phyloP scores from a whole-genome alignment of 306 rosid species.

The Lathyrus oleraceus region DNA sequence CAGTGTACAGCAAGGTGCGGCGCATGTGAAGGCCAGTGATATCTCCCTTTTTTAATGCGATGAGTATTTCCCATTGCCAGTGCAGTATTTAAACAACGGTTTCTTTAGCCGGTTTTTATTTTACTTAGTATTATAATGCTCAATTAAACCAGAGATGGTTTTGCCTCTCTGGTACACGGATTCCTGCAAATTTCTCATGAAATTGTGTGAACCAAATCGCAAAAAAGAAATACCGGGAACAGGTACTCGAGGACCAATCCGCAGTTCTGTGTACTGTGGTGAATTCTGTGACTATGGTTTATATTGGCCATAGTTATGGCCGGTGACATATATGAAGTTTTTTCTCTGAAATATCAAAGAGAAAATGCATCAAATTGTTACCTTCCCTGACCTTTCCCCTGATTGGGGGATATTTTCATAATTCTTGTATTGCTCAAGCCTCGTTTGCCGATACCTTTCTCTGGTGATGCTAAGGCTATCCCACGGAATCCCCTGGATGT shows the following conservation, averaged over 20 bases:
- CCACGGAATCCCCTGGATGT: conserved; percentile 54
- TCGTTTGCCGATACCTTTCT: conserved; percentile 63
- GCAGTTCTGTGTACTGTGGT: not conserved
- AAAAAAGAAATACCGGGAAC: not conserved
- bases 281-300: not conserved
- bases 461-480: conserved; percentile 42
- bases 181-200: not conserved
- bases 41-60: not conserved
- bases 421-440: conserved; percentile 84
- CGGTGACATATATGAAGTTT: not conserved
- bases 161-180: not conserved
- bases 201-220: not conserved
- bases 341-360: conserved; percentile 13
- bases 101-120: not conserved
- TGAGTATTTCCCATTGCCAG: not conserved
- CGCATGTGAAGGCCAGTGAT: not conserved
- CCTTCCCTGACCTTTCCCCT: conserved; percentile 71
- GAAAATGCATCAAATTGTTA: conserved; percentile 30
- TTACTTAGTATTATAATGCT: not conserved
- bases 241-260: not conserved
- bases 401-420: conserved; percentile 72
- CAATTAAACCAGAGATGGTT: not conserved
- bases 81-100: not conserved
- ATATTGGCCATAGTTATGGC: conserved; percentile 12
- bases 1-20: not conserved